These are phyloP conservation scores for Yueomyces sp. DNA, from an alignment of 805 yeast species.

Conservation along the genomic window DNA sequence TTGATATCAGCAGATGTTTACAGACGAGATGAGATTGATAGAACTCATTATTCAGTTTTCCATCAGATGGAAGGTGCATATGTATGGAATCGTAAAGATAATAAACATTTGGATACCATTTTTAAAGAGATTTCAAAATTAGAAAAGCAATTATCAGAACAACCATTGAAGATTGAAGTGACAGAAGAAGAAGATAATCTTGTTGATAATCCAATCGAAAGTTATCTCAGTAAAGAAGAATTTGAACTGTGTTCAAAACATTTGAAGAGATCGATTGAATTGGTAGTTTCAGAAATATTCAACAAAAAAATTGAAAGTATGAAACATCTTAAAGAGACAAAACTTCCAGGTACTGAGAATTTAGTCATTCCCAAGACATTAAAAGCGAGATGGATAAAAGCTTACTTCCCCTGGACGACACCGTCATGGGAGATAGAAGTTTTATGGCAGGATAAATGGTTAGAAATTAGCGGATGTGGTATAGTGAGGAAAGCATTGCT, in stretches of 20 bases:
- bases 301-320: conserved; percentile 25
- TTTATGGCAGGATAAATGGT: conserved; percentile 98
- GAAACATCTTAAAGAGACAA: conserved; percentile 25
- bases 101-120: conserved; percentile 20
- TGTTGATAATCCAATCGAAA: conserved; percentile 83
- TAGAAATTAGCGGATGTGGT: conserved; percentile 95
- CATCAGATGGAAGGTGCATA: conserved; percentile 98
- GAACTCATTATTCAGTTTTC: conserved; percentile 93
- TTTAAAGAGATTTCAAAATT: conserved; percentile 41
- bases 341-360: conserved; percentile 33
- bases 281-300: conserved; percentile 71
- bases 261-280: conserved; percentile 75
- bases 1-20: conserved; percentile 92
- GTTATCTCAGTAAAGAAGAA: conserved; percentile 56
- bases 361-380: conserved; percentile 49
- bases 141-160: conserved; percentile 31
- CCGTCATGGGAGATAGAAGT: conserved; percentile 98
- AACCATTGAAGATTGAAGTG: conserved; percentile 44
- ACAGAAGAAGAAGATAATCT: conserved; percentile 21
- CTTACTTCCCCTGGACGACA: conserved; percentile 95
- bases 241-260: conserved; percentile 60
- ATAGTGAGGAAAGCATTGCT: conserved; percentile 70
- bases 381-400: conserved; percentile 87
- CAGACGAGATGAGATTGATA: conserved; percentile 87
- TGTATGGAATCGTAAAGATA: conserved; percentile 47